Conservation (phyloP, 495 filamentous ascomycete species). For the Stereocaulon alpinum region DNA sequence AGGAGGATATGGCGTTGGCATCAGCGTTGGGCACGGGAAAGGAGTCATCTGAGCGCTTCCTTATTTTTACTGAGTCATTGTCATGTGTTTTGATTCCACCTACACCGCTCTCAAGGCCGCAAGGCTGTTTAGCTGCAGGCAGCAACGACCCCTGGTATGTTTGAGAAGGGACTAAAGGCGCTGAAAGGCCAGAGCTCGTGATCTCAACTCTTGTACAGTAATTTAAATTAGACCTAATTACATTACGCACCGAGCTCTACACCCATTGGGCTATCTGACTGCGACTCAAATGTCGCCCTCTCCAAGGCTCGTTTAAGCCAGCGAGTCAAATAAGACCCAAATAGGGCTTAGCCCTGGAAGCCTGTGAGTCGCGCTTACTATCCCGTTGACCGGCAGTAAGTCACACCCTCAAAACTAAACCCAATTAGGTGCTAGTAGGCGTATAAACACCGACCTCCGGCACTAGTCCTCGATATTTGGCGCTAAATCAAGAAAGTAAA, state of each 20-base stretch:
- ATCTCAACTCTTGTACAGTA: neutral
- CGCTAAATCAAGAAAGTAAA: too few species aligned
- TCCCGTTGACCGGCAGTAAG: too few species aligned
- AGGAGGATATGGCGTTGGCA: neutral
- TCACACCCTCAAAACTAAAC: too few species aligned
- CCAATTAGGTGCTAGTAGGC: too few species aligned
- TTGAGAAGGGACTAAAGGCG: neutral
- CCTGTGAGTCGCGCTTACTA: neutral
- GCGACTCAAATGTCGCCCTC: neutral
- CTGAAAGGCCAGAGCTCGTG: neutral
- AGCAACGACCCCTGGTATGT: slow-evolving; percentile 11
- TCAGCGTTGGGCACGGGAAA: neutral
- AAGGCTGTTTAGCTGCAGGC: slow-evolving; percentile 18
- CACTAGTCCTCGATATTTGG: too few species aligned
- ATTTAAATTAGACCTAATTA: neutral
- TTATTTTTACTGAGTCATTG: slow-evolving; percentile 15
- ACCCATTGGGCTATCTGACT: neutral
- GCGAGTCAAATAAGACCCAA: neutral
- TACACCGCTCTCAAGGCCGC: slow-evolving; percentile 9
- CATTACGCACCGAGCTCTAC: neutral
- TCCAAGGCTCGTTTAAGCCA: neutral
- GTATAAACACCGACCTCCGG: too few species aligned
- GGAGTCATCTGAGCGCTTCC: slow-evolving; percentile 4
- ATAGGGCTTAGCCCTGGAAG: neutral
- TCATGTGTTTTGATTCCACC: slow-evolving; percentile 6